Evolutionary conservation across 768 basidiomycete species (phyloP), one percentile per base, ranked within the genome.

Genomic region (Tulasnella sp.): DNA sequence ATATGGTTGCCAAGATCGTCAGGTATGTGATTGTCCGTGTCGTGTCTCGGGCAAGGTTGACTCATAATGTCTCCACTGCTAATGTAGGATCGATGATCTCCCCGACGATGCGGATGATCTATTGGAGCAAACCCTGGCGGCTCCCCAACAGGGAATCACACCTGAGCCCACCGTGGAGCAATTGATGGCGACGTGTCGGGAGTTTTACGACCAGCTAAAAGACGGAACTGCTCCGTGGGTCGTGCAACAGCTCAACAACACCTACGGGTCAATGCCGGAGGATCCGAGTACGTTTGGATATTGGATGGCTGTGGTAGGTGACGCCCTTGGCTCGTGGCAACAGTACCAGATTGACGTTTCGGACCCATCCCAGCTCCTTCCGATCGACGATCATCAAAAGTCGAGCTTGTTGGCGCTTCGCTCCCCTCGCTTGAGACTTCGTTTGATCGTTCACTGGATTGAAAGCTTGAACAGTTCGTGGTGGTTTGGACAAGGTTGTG

Each of bases 381-480:
- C 96, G 42, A 94, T 98, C 81, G 94, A 97, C 82, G 93, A 97
- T 76, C 87, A 90, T 80, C 92, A 95, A 84, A 94, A 96, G 82
- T 86, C 94, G 15, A 92, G 95, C 80, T 87, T 99, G 11, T 85
- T 96, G 14, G 93, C 94, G 0, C 90, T 96, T 72, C 88, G 90
- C 77, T 92, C 89, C 73, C 87, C 93, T 0, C 87, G 91, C 36
- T 85, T 97, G 78, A 87, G 97, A 39, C 84, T 99, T 74, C 86
- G 91, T 75, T 86, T 99, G 80, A 91, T 97, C 76, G 93, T 93
- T 36, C 92, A 94, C 80, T 99, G 97, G 97, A 96, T 98, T 80
- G 94, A 97, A 84, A 88, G 89, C 80, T 83, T 93, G 76, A 85
- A 87, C 72, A 85, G 85, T 74, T 85, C 87, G 70, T 90, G 89